A percentile compares a stretch with the other conserved stretches of the same genome.
phyloP scores from a whole-genome alignment of 345 rosid genomes.

The Durio zibethinus region DNA sequence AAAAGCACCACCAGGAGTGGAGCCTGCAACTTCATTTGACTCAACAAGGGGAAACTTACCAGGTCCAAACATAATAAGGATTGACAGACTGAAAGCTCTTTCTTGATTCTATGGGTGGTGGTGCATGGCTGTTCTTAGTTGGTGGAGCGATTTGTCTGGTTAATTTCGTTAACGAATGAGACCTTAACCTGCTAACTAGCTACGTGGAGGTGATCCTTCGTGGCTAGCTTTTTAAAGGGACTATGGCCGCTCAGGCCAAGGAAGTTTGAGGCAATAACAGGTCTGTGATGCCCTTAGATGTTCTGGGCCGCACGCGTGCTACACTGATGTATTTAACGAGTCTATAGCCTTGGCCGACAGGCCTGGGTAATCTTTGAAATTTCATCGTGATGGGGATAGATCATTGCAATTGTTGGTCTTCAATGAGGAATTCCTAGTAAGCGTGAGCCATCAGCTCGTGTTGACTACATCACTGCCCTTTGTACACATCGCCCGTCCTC shows the following conservation, averaged over 20 bases:
- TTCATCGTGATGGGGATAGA: slow-evolving; percentile 30
- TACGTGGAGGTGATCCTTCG: slow-evolving; percentile 12
- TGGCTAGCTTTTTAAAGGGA: slow-evolving; percentile 20
- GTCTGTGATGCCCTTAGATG: slow-evolving; percentile 49
- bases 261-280: slow-evolving; percentile 42
- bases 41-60: no score
- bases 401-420: slow-evolving; percentile 31
- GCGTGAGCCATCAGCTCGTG: no score
- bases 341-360: slow-evolving; percentile 34
- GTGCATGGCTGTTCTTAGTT: no score
- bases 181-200: slow-evolving; percentile 16
- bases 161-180: slow-evolving; percentile 13
- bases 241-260: slow-evolving; percentile 28
- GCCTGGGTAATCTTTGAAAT: slow-evolving; percentile 28
- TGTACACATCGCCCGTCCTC: no score
- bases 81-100: no score
- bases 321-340: slow-evolving; percentile 38
- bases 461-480: no score
- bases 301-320: slow-evolving; percentile 37
- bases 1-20: no score
- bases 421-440: no score
- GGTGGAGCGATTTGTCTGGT: slow-evolving; percentile 9
- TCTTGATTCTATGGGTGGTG: no score
- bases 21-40: no score
- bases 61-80: no score